Evolutionary conservation across 2,329 filamentous ascomycete species (phyloP), one percentile per base, ranked within the genome.

Genomic region (Bipolaris cookei): DNA sequence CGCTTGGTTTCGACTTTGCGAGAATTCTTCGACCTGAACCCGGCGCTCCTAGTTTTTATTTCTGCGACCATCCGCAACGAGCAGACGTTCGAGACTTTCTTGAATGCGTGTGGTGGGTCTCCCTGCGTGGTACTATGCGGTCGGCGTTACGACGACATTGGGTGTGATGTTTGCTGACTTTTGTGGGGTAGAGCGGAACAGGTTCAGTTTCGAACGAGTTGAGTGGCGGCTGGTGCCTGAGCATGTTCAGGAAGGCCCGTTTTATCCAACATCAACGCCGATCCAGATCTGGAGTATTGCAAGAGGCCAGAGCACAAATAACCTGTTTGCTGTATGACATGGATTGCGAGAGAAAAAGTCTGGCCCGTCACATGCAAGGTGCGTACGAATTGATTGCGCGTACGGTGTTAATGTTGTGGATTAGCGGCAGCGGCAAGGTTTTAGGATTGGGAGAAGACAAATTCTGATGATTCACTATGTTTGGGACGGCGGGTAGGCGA

Each of bases 61-160:
- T 84, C 89, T 3, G 88, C 88, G 16, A 88, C 90, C 0, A 84
- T 92, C 62, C 82, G 91, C 59, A 92, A 92, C 65, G 79, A 82
- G 56, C 80, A 84, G 56, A 93, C 90, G 0, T 90, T 90, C 67
- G 80, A 84, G 59, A 79, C 79, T 5, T 92, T 93, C 71, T 68
- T 86, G 59, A 77, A 81, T 21, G 82, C 80, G 47, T 90, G 89
- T 73, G 76, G 81, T 76, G 75, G 75, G 71, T 80, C 69, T 59
- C 84, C 62, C 66, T 55, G 13, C 58, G 54, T 62, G 59, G 56
- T 67, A 35, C 54, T 58, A 51, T 58, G 56, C 49, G 62, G 49
- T 30, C 52, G 51, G 57, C 25, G 54, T 63, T 61, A 62, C 60
- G 55, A 62, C 60, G 55, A 59, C 58, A 65, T 64, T 42, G 50